Conservation (phyloP, 2,329 filamentous ascomycete species). For the Pestalotiopsis sp. region DNA sequence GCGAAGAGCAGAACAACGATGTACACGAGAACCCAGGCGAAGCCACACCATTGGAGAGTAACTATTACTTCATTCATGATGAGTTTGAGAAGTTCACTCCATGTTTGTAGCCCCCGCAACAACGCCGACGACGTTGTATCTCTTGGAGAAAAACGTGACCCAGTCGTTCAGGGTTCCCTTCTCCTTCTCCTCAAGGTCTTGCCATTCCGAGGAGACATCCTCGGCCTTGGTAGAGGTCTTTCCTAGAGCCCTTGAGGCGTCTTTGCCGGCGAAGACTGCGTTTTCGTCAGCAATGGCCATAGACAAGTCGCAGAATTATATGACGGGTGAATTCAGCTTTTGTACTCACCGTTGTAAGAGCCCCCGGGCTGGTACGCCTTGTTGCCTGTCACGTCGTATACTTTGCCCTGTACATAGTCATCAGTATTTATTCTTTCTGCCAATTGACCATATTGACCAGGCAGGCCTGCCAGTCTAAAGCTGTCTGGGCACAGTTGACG, state of each 20-base stretch:
- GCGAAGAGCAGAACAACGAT: neutral
- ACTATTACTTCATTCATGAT: neutral
- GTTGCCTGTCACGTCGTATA: conserved; percentile 94
- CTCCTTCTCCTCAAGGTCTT: conserved; percentile 40
- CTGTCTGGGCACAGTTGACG: neutral
- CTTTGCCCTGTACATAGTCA: conserved; percentile 65
- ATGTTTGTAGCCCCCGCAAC: conserved; percentile 63
- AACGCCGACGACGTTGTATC: conserved; percentile 85
- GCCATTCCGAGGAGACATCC: conserved; percentile 24
- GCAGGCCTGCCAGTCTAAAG: neutral
- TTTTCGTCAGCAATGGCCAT: conserved; percentile 17
- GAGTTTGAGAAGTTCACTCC: conserved; percentile 32
- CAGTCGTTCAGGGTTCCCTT: conserved; percentile 86
- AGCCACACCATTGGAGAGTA: neutral
- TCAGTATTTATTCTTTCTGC: neutral
- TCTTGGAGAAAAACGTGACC: conserved; percentile 94
- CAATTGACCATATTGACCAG: neutral
- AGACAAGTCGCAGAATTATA: neutral
- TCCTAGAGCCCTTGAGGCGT: conserved; percentile 88
- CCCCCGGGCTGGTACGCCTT: conserved; percentile 81
- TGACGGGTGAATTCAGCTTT: neutral
- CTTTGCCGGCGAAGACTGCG: conserved; percentile 91
- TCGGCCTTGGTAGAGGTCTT: conserved; percentile 84
- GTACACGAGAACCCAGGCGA: neutral
- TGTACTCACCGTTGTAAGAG: conserved; percentile 75